Conservation (phyloP, 495 filamentous ascomycete species). For the Penicillium paradoxum region DNA sequence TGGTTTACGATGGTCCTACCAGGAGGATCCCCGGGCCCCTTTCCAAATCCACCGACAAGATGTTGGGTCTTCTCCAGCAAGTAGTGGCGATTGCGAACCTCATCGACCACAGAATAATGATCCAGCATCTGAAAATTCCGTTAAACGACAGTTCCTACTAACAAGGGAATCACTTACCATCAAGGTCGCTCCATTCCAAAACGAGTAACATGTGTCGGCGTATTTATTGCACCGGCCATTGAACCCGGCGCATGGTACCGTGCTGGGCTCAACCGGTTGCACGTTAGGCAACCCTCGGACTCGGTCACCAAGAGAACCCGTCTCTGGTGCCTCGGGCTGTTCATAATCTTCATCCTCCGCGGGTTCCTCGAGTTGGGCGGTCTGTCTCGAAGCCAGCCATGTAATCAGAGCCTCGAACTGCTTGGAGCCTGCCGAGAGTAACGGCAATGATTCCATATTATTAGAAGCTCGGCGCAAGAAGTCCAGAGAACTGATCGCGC, state of each 20-base stretch:
- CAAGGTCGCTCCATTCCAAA: slow-evolving; percentile 78
- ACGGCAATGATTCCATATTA: slow-evolving; percentile 11
- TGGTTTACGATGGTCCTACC: slow-evolving; percentile 34
- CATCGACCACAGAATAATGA: slow-evolving; percentile 55
- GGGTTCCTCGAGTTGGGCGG: slow-evolving; percentile 44
- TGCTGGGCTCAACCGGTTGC: slow-evolving; percentile 22
- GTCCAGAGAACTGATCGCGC: slow-evolving; percentile 68
- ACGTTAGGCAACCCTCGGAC: slow-evolving; percentile 34
- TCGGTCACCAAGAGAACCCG: slow-evolving; percentile 21
- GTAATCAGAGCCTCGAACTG: slow-evolving; percentile 44
- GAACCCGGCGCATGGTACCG: slow-evolving; percentile 59
- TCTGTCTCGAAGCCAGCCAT: slow-evolving; percentile 72
- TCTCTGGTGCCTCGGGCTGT: slow-evolving; percentile 23
- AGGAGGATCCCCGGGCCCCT: slow-evolving; percentile 71
- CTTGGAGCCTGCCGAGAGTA: slow-evolving; percentile 31
- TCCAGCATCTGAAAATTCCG: slow-evolving; percentile 55
- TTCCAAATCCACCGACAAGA: slow-evolving; percentile 83
- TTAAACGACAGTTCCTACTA: slow-evolving; percentile 5
- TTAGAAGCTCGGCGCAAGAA: slow-evolving; percentile 52
- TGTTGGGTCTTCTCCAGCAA: slow-evolving; percentile 89
- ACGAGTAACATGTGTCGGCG: slow-evolving; percentile 90
- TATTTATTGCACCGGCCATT: slow-evolving; percentile 86
- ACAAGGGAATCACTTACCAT: slow-evolving; percentile 35
- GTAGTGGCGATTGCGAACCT: slow-evolving; percentile 61
- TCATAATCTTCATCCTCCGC: slow-evolving; percentile 40